Evolutionary conservation across 495 filamentous ascomycete species (phyloP), one percentile per base, ranked within the genome.

Genomic region (Trichoderma asperelloides): DNA sequence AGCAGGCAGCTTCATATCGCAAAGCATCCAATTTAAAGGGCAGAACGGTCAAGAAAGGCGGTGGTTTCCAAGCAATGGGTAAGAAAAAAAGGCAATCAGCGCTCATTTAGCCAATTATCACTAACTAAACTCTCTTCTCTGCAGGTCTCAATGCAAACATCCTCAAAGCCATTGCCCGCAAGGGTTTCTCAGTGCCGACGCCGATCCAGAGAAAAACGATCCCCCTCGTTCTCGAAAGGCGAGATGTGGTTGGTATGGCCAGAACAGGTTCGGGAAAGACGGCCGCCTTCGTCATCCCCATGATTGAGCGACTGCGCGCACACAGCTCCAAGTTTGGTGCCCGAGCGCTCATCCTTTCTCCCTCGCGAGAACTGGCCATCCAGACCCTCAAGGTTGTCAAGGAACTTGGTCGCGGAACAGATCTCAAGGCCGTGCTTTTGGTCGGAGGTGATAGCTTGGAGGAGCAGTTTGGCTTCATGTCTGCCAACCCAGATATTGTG

Each of bases 171-270:
- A 97, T 99, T 63, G 85, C 89, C 18, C 85, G 89, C 69, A 98
- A 97, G 78, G 95, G 95, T 33, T 99, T 96, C 78, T 91, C 89
- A 1, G 91, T 98, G 2, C 95, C 95, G 0, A 99, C 95, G 5
- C 95, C 95, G 0, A 98, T 99, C 75, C 95, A 99, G 81, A 85
- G 95, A 43, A 97, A 97, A 80, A 91, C 95, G 11, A 95, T 99
- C 60, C 95, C 95, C 5, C 81, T 98, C 66, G 83, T 97, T 51
- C 81, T 97, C 73, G 91, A 96, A 57, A 85, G 89, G 65, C 86
- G 89, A 71, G 94, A 98, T 82, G 92, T 99, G 5, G 93, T 98
- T 9, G 95, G 92, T 67, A 99, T 98, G 96, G 95, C 95, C 4
- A 84, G 95, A 63, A 98, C 95, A 23, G 95, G 95, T 75, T 96